A percentile compares a stretch with the other conserved stretches of the same genome.
Conservation (phyloP, 129 eudicot species). For the Pulicaria dysenterica region DNA sequence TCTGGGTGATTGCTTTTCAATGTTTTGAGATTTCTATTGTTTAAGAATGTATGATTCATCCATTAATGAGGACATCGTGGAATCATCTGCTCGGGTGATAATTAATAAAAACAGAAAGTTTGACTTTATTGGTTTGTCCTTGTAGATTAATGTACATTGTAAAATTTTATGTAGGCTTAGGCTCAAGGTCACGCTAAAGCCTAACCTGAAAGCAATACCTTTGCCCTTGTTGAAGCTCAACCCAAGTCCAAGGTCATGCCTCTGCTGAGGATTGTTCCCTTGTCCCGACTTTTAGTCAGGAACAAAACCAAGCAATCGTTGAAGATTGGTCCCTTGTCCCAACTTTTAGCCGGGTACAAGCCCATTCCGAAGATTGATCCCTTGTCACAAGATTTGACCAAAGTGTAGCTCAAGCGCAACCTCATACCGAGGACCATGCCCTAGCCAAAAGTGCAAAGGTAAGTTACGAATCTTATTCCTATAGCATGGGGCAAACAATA, state of each 20-base stretch:
- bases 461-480: too few species aligned
- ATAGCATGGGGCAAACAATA: too few species aligned
- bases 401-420: too few species aligned
- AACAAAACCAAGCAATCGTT: too few species aligned
- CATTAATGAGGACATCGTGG: neutral
- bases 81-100: conserved; percentile 19
- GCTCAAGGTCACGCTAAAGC: neutral
- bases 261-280: neutral
- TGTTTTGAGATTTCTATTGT: conserved; percentile 7
- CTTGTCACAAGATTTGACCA: neutral
- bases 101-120: neutral
- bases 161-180: neutral
- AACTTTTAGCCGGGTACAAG: too few species aligned
- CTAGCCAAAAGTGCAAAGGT: too few species aligned
- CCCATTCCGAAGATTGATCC: neutral
- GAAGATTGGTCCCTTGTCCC: too few species aligned
- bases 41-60: neutral
- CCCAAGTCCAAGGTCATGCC: neutral
- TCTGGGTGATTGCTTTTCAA: conserved; percentile 1
- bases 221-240: neutral
- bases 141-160: conserved; percentile 7
- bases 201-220: neutral
- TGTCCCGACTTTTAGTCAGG: too few species aligned
- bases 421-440: too few species aligned
- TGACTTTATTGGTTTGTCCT: neutral